phyloP scores from a whole-genome alignment of 495 filamentous ascomycete species.

The Penicillium coffeae region DNA sequence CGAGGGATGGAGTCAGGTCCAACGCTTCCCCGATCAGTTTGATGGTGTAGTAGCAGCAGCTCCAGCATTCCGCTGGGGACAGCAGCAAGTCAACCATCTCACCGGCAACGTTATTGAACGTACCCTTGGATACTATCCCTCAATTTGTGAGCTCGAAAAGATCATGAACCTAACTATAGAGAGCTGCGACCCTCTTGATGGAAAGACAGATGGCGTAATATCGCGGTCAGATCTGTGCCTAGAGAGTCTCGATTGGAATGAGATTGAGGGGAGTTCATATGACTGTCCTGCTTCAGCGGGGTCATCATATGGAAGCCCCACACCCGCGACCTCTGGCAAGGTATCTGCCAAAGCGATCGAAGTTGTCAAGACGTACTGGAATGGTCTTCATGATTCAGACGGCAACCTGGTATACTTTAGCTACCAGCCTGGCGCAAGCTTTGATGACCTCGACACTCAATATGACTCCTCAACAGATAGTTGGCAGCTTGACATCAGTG shows the following conservation, averaged over 20 bases:
- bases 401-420: constrained; percentile 44
- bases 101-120: constrained; percentile 36
- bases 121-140: constrained; percentile 37
- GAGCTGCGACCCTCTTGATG: constrained; percentile 48
- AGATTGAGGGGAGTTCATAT: constrained; percentile 41
- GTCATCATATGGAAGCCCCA: constrained; percentile 5
- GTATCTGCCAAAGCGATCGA: constrained; percentile 36
- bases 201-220: constrained; percentile 46
- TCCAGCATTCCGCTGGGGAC: constrained; percentile 45
- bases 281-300: constrained; percentile 31
- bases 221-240: constrained; percentile 47
- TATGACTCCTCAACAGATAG: constrained; percentile 37
- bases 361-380: constrained; percentile 35
- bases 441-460: constrained; percentile 39
- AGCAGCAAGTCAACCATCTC: constrained; percentile 45
- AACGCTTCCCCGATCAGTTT: constrained; percentile 42
- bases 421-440: constrained; percentile 37
- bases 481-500: constrained; percentile 33
- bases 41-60: constrained; percentile 47
- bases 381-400: constrained; percentile 43
- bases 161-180: constrained; percentile 42
- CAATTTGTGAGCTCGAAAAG: constrained; percentile 42
- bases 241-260: constrained; percentile 34
- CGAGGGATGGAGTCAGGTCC: constrained; percentile 48
- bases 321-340: constrained; percentile 35